A percentile compares a stretch with the other conserved stretches of the same genome.
These are phyloP conservation scores for Hyaloperonospora arabidopsidis DNA, from an alignment of 352 stramenopile genomes.

Conservation along the genomic window DNA sequence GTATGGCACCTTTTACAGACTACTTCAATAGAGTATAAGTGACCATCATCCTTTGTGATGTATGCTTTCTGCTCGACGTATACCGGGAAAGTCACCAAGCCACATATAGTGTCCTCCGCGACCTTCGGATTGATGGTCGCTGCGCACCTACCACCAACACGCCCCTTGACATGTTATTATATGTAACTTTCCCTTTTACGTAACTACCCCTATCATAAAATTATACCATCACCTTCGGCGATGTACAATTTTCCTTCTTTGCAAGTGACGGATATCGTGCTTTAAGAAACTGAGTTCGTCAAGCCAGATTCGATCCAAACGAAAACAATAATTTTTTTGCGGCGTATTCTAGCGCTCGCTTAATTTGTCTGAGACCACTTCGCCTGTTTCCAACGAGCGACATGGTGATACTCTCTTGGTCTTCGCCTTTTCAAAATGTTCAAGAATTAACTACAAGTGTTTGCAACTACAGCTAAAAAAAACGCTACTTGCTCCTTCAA, in stretches of 20 bases:
- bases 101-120: too few species aligned
- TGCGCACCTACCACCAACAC: too few species aligned
- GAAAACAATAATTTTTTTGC: not conserved
- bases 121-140: too few species aligned
- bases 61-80: too few species aligned
- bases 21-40: too few species aligned
- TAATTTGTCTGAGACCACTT: conserved; percentile 6
- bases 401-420: conserved; percentile 9
- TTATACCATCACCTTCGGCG: too few species aligned
- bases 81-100: too few species aligned
- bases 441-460: conserved; percentile 5
- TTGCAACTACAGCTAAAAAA: not conserved
- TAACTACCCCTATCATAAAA: too few species aligned
- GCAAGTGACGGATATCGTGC: not conserved
- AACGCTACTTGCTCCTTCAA: conserved; percentile 15
- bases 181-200: too few species aligned
- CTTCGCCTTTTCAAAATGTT: conserved; percentile 7
- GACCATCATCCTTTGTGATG: too few species aligned
- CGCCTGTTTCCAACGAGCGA: conserved; percentile 6
- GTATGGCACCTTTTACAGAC: too few species aligned
- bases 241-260: not conserved
- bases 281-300: not conserved
- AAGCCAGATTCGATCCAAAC: not conserved
- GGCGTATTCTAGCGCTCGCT: not conserved
- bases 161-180: too few species aligned